Evolutionary conservation across 768 basidiomycete species (phyloP).

Genomic region (Candolleomyces efflorescens): DNA sequence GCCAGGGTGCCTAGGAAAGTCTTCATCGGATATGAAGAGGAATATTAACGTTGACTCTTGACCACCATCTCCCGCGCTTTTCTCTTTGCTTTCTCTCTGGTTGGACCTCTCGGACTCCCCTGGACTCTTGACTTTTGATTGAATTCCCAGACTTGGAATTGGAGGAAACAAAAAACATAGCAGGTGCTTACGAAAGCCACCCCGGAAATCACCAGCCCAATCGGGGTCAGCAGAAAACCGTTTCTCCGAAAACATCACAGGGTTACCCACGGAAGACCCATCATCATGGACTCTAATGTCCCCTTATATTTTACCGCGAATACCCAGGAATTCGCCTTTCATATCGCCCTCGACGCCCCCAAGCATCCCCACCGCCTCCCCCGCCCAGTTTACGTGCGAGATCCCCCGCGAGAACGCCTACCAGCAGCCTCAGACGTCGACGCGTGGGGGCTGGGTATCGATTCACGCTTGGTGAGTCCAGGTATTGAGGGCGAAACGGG

Average conservation of each 20-base stretch:
- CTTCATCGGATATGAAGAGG: no score
- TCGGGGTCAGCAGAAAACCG: background rate
- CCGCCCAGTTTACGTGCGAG: slow-evolving; percentile 19
- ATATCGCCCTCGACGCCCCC: background rate
- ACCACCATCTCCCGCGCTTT: no score
- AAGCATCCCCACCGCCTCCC: background rate
- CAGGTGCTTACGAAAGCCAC: background rate
- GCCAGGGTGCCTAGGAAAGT: no score
- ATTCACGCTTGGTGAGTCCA: slow-evolving; percentile 25
- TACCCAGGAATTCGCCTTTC: background rate
- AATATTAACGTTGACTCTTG: no score
- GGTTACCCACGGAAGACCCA: background rate
- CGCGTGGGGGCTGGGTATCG: slow-evolving; percentile 14
- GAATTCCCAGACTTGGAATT: background rate
- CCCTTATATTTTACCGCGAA: slow-evolving; percentile 4
- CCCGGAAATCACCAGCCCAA: background rate
- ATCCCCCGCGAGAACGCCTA: slow-evolving; percentile 26
- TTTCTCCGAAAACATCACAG: slow-evolving; percentile 6
- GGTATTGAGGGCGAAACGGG: slow-evolving; percentile 1
- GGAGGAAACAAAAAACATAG: background rate
- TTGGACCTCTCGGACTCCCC: no score
- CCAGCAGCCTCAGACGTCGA: slow-evolving; percentile 12
- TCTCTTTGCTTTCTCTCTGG: no score
- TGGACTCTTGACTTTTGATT: no score
- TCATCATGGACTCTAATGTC: slow-evolving; percentile 6